phyloP scores from a whole-genome alignment of 2,329 filamentous ascomycete genomes.

The Drechslerella coelobrocha region DNA sequence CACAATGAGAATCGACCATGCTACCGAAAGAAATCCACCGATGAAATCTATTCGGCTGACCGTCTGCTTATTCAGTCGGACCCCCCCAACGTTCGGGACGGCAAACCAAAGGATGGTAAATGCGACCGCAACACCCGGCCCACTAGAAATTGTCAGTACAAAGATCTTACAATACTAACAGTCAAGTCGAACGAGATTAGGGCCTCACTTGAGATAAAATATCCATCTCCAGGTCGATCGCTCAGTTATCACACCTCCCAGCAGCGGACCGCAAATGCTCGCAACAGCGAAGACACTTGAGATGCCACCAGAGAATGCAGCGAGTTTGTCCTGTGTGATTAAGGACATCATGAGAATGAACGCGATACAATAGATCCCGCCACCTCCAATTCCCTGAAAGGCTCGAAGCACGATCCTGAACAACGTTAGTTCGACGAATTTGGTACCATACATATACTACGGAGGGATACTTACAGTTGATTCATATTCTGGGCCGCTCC shows the following conservation, averaged over 20 bases:
- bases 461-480: conserved; percentile 55
- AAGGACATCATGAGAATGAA: conserved; percentile 58
- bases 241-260: conserved; percentile 62
- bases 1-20: conserved; percentile 61
- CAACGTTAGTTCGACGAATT: not conserved
- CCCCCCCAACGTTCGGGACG: conserved; percentile 56
- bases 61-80: conserved; percentile 51
- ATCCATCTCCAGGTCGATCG: conserved; percentile 63
- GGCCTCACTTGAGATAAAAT: conserved; percentile 61
- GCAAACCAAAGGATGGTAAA: conserved; percentile 53
- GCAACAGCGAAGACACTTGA: conserved; percentile 62
- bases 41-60: conserved; percentile 56
- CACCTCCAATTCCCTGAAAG: conserved; percentile 62
- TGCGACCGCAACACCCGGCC: conserved; percentile 55
- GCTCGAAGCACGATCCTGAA: conserved; percentile 58
- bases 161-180: too few relatives aligned
- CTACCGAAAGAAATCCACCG: conserved; percentile 57
- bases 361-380: conserved; percentile 62
- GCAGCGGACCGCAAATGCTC: conserved; percentile 63
- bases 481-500: conserved; percentile 57
- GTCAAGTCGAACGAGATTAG: not conserved
- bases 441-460: not conserved
- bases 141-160: conserved; percentile 52
- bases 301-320: conserved; percentile 56
- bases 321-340: conserved; percentile 57